Evolutionary conservation across 129 eudicot species (phyloP).

Genomic region (Scalesia atractyloides): DNA sequence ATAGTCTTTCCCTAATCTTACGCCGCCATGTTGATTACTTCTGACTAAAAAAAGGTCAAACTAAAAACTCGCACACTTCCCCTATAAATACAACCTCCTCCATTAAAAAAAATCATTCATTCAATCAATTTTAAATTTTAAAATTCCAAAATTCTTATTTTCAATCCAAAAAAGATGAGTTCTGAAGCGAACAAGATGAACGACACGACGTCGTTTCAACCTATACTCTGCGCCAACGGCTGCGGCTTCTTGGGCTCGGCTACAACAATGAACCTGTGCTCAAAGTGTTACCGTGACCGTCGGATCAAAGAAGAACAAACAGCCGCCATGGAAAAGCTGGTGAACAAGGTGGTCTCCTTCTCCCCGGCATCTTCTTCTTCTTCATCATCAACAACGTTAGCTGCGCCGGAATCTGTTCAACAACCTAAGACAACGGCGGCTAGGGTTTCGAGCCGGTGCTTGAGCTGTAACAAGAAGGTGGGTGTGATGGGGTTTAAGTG

Average conservation of each 20-base stretch:
- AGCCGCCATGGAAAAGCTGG: constrained; percentile 50
- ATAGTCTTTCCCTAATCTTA: neutral
- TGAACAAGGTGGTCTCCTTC: constrained; percentile 13
- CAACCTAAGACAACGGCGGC: constrained; percentile 15
- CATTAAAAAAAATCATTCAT: neutral
- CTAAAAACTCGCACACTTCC: neutral
- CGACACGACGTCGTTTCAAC: constrained; percentile 65
- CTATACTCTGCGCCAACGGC: constrained; percentile 63
- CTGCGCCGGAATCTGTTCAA: neutral
- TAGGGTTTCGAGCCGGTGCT: constrained; percentile 48
- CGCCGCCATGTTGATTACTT: constrained; percentile 31
- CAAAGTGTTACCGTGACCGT: constrained; percentile 60
- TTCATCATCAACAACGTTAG: constrained; percentile 3
- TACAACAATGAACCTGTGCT: constrained; percentile 63
- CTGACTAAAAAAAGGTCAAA: constrained; percentile 9
- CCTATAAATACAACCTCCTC: constrained; percentile 5
- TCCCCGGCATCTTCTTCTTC: neutral
- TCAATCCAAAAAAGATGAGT: constrained; percentile 36
- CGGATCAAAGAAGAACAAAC: constrained; percentile 47
- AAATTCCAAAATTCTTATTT: too few relatives aligned
- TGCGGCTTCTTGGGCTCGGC: constrained; percentile 88
- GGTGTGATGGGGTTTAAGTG: constrained; percentile 71
- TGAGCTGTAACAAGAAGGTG: constrained; percentile 63
- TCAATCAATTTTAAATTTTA: neutral
- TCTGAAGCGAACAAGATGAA: constrained; percentile 58